These are phyloP conservation scores for Penicillium sp. DNA, from an alignment of 2,329 filamentous ascomycete genomes.

Conservation along the genomic window DNA sequence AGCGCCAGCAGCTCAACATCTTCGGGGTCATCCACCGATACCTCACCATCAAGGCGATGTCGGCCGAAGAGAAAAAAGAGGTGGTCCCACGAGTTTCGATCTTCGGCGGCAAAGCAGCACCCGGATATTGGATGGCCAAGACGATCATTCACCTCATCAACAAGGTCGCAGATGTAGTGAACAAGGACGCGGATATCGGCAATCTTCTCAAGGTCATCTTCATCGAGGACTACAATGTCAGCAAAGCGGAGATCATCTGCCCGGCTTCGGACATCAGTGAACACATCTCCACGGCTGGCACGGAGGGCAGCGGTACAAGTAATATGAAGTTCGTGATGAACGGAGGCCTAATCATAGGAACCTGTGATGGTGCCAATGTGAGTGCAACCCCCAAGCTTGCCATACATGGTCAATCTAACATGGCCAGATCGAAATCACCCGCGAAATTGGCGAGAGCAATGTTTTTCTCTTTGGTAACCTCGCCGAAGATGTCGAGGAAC, in stretches of 20 bases:
- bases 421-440: slow-evolving; percentile 83
- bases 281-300: slow-evolving; percentile 96
- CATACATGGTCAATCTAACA: neutral
- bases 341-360: slow-evolving; percentile 94
- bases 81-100: slow-evolving; percentile 83
- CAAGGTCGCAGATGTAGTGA: slow-evolving; percentile 81
- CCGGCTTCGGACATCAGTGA: slow-evolving; percentile 95
- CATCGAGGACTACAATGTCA: slow-evolving; percentile 97
- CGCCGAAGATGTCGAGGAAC: slow-evolving; percentile 91
- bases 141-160: slow-evolving; percentile 97
- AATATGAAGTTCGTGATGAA: slow-evolving; percentile 99
- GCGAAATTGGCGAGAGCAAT: slow-evolving; percentile 92
- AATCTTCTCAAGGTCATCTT: slow-evolving; percentile 96
- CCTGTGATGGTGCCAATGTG: slow-evolving; percentile 95
- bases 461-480: slow-evolving; percentile 98
- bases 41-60: slow-evolving; percentile 79
- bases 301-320: slow-evolving; percentile 80
- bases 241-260: slow-evolving; percentile 95
- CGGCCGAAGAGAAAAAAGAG: slow-evolving; percentile 78
- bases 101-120: slow-evolving; percentile 95
- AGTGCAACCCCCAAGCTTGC: slow-evolving; percentile 32
- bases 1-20: slow-evolving; percentile 97
- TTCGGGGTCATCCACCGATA: slow-evolving; percentile 97
- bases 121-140: slow-evolving; percentile 99
- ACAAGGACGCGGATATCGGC: slow-evolving; percentile 85